phyloP scores from a whole-genome alignment of 148 eudicot species.

The Cornus kousa region DNA sequence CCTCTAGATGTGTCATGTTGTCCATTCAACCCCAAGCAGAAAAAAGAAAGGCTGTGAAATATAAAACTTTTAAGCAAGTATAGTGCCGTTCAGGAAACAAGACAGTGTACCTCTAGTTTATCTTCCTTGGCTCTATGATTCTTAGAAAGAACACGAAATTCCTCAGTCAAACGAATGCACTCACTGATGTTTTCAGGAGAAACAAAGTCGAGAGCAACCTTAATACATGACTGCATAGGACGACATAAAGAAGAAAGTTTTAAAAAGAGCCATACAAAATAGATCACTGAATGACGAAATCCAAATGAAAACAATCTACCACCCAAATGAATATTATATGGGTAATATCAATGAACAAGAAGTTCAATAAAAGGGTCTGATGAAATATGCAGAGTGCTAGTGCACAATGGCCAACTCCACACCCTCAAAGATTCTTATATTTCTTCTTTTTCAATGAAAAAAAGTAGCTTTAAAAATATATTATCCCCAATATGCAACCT shows the following conservation, averaged over 20 bases:
- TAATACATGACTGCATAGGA: slow-evolving; percentile 30
- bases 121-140: slow-evolving; percentile 30
- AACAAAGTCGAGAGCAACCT: slow-evolving; percentile 38
- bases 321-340: no score
- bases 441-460: neutral
- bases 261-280: neutral
- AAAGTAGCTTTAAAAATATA: neutral
- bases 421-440: neutral
- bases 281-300: neutral
- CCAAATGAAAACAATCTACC: neutral
- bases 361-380: no score
- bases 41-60: no score
- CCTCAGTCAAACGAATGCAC: slow-evolving; percentile 33
- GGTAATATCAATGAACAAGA: no score
- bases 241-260: no score
- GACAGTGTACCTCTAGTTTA: slow-evolving; percentile 26
- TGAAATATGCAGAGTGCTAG: no score
- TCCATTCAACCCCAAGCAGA: neutral
- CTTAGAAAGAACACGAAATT: slow-evolving; percentile 28
- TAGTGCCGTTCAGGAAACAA: neutral
- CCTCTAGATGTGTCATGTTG: no score
- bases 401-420: neutral
- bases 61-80: neutral
- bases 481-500: neutral
- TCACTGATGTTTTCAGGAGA: slow-evolving; percentile 35